Percentiles rank a stretch among this genome's conserved stretches.
These are phyloP conservation scores for Solanum virginianum DNA, from an alignment of 257 asterid species.

Conservation along the genomic window DNA sequence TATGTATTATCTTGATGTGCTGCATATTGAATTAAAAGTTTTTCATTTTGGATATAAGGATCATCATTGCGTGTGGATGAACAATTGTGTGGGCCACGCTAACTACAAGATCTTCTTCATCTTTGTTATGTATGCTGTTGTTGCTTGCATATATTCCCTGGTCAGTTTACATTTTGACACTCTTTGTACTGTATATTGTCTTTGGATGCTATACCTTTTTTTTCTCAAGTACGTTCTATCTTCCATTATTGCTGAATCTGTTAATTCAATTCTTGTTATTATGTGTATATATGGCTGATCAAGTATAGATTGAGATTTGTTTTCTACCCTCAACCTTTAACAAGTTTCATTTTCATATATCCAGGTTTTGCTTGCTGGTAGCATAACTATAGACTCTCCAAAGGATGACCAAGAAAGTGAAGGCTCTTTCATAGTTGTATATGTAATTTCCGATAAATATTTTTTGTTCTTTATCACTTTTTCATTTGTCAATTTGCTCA, in stretches of 20 bases:
- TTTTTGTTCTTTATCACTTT: neutral
- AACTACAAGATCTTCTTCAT: constrained; percentile 77
- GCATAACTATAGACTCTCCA: constrained; percentile 39
- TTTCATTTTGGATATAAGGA: constrained; percentile 55
- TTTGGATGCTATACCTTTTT: neutral
- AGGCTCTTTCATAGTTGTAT: constrained; percentile 34
- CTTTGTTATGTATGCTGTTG: constrained; percentile 58
- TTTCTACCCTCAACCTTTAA: neutral
- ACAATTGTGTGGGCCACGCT: constrained; percentile 90
- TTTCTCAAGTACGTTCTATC: neutral
- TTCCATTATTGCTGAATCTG: neutral
- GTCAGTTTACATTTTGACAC: constrained; percentile 19
- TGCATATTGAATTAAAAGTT: constrained; percentile 20
- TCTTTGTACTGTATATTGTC: neutral
- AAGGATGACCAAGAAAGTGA: constrained; percentile 29
- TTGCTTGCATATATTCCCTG: constrained; percentile 80
- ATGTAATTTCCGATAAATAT: constrained; percentile 32
- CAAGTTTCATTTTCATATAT: neutral
- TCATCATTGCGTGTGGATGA: constrained; percentile 94
- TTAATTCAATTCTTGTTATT: neutral
- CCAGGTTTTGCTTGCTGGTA: constrained; percentile 66
- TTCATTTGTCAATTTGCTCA: constrained; percentile 9
- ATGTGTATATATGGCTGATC: neutral
- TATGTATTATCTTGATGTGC: constrained; percentile 11
- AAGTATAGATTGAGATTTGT: neutral